phyloP scores from a whole-genome alignment of 2,329 filamentous ascomycete genomes.

The Metarhizium sp. region DNA sequence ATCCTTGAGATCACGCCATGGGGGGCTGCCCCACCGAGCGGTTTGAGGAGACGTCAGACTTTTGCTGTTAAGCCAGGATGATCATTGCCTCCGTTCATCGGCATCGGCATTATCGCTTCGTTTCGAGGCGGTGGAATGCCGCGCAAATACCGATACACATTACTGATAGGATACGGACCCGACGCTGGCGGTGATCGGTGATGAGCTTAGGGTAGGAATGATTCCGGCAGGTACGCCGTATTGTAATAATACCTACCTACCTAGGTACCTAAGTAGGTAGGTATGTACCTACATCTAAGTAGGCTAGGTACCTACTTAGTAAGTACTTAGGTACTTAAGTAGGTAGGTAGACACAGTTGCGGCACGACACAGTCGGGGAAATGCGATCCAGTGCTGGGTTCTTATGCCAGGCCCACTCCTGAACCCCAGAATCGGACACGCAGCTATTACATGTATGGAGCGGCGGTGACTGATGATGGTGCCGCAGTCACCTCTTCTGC shows the following conservation, averaged over 20 bases:
- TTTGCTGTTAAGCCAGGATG: not conserved
- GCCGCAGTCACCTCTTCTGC: not conserved
- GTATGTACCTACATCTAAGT: too few relatives aligned
- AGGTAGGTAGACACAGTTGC: not conserved
- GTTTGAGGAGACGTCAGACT: too few relatives aligned
- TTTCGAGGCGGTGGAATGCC: not conserved
- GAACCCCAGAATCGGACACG: not conserved
- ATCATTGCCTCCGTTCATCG: not conserved
- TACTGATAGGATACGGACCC: not conserved
- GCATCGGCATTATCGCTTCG: not conserved
- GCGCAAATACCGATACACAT: not conserved
- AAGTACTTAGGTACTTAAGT: not conserved
- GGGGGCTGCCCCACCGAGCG: not conserved
- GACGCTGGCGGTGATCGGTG: too few relatives aligned
- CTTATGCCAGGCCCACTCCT: not conserved
- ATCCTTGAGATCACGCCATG: not conserved
- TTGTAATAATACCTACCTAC: too few relatives aligned
- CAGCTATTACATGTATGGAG: not conserved
- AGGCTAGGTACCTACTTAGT: too few relatives aligned
- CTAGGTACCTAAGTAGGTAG: too few relatives aligned
- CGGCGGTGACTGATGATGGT: not conserved
- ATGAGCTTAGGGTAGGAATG: too few relatives aligned
- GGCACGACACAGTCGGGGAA: not conserved
- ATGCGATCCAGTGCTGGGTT: not conserved
- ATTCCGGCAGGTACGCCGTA: too few relatives aligned